A percentile compares a stretch with the other conserved stretches of the same genome.
Conservation (phyloP, 768 basidiomycete genomes). For the Auriscalpium orientale region DNA sequence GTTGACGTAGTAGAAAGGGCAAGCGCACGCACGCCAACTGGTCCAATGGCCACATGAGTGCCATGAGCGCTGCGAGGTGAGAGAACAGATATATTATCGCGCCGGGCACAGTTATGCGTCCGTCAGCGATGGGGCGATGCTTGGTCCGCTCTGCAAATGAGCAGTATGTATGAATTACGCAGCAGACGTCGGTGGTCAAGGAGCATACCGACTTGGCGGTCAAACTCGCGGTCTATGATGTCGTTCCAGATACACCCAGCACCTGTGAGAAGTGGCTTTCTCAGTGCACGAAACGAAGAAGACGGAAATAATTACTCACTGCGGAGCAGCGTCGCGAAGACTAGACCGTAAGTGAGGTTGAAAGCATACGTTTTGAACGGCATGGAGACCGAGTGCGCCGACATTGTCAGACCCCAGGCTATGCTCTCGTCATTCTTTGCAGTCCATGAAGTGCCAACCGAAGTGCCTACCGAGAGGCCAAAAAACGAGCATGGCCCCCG, state of each 20-base stretch:
- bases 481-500: background rate
- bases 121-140: background rate
- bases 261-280: background rate
- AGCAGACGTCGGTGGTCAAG: background rate
- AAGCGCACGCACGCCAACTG: background rate
- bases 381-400: constrained; percentile 10
- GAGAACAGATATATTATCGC: background rate
- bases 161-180: background rate
- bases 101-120: background rate
- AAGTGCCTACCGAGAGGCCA: background rate
- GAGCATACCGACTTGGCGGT: background rate
- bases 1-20: background rate
- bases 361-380: background rate
- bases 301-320: background rate
- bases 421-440: background rate
- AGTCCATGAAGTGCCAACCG: too few relatives aligned
- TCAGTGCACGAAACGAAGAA: background rate
- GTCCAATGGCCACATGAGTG: background rate
- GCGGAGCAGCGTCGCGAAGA: background rate
- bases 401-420: constrained; percentile 18
- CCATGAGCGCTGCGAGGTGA: background rate
- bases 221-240: constrained; percentile 1
- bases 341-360: background rate
- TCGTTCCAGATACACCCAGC: constrained; percentile 1
- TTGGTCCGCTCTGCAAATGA: background rate